Conservation (phyloP, 2,329 filamentous ascomycete species). For the Stachybotrys echinatus region DNA sequence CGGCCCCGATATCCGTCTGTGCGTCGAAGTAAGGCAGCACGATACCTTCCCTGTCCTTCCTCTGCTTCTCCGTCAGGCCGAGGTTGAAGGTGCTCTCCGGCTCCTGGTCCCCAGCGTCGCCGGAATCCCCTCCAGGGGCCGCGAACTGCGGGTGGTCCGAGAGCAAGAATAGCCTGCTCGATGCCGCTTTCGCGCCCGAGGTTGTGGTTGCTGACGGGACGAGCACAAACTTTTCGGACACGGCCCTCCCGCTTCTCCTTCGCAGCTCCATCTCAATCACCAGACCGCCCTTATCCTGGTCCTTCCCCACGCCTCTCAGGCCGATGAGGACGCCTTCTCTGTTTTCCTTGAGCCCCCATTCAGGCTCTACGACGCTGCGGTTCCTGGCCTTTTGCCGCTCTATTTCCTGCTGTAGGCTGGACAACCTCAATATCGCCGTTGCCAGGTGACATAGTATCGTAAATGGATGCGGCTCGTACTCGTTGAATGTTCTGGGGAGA, state of each 20-base stretch:
- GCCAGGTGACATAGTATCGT: constrained; percentile 75
- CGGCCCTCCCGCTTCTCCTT: constrained; percentile 72
- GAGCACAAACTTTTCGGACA: constrained; percentile 62
- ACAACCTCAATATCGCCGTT: constrained; percentile 75
- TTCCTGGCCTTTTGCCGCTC: constrained; percentile 70
- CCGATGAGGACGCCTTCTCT: constrained; percentile 75
- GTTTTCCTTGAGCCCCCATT: constrained; percentile 72
- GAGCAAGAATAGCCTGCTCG: constrained; percentile 51
- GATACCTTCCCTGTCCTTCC: constrained; percentile 78
- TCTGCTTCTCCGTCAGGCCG: constrained; percentile 85
- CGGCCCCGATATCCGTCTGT: constrained; percentile 71
- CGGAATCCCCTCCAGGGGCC: constrained; percentile 28
- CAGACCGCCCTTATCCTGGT: constrained; percentile 38
- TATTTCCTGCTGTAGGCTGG: constrained; percentile 69
- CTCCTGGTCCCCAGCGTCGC: constrained; percentile 42
- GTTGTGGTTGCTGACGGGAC: constrained; percentile 18
- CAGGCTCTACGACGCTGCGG: constrained; percentile 68
- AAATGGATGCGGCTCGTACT: constrained; percentile 65
- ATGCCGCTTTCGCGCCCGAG: constrained; percentile 8
- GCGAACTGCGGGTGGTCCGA: constrained; percentile 72
- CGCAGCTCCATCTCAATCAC: constrained; percentile 85
- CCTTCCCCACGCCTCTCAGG: constrained; percentile 44
- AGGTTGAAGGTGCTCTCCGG: constrained; percentile 79
- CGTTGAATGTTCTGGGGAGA: constrained; percentile 34
- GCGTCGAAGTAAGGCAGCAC: constrained; percentile 96